Percentiles rank a stretch among this genome's conserved stretches.
Conservation (phyloP, 208 protist species). For the Trypanosoma vivax region DNA sequence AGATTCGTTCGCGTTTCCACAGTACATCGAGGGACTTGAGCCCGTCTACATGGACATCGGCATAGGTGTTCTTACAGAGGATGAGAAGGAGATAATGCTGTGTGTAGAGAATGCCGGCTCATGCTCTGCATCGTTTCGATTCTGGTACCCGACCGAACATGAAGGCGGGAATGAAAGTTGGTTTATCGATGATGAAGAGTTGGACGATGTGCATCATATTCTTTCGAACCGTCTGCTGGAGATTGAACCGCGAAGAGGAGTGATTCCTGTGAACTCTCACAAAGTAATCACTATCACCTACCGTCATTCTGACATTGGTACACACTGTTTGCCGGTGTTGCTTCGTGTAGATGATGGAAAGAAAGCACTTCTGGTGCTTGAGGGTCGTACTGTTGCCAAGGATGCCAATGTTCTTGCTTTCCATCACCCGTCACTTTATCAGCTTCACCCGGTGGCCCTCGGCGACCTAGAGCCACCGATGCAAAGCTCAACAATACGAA, state of each 20-base stretch:
- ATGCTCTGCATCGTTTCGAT: slow-evolving; percentile 52
- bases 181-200: slow-evolving; percentile 71
- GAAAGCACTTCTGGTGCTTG: slow-evolving; percentile 72
- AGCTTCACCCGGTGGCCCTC: slow-evolving; percentile 78
- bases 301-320: slow-evolving; percentile 44
- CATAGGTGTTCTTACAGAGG: slow-evolving; percentile 30
- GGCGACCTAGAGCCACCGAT: slow-evolving; percentile 83
- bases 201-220: slow-evolving; percentile 65
- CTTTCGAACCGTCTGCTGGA: slow-evolving; percentile 62
- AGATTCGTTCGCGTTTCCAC: slow-evolving; percentile 59
- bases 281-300: slow-evolving; percentile 62
- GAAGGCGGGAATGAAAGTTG: slow-evolving; percentile 79
- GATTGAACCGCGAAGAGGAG: slow-evolving; percentile 49
- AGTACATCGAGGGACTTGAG: slow-evolving; percentile 64
- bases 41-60: slow-evolving; percentile 78
- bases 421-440: slow-evolving; percentile 47
- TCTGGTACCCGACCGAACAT: slow-evolving; percentile 82
- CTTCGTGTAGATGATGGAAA: slow-evolving; percentile 68
- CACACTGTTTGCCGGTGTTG: slow-evolving; percentile 76
- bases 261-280: slow-evolving; percentile 47
- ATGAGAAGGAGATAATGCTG: slow-evolving; percentile 35
- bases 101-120: slow-evolving; percentile 73
- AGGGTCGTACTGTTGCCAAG: slow-evolving; percentile 67
- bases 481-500: slow-evolving; percentile 70
- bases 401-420: slow-evolving; percentile 56